phyloP scores from a whole-genome alignment of 2,329 filamentous ascomycete species.

The Hymenotorrendiella dingleyae region DNA sequence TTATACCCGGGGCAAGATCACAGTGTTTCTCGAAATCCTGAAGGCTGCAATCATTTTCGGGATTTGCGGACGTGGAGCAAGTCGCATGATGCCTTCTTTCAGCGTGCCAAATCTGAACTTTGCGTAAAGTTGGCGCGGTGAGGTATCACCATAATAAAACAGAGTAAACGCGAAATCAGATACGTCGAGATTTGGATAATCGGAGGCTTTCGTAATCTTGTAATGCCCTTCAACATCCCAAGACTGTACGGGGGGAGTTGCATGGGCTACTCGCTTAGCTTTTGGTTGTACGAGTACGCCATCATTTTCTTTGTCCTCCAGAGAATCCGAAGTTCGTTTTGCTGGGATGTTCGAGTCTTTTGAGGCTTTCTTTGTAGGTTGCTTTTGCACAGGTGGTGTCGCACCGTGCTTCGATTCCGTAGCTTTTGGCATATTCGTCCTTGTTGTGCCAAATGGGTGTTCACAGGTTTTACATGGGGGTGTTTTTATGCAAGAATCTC shows the following conservation, averaged over 20 bases:
- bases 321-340: background rate
- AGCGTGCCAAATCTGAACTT: slow-evolving; percentile 1
- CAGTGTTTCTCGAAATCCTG: background rate
- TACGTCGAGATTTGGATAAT: background rate
- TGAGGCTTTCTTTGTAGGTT: background rate
- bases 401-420: background rate
- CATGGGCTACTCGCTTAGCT: background rate
- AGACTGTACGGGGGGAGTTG: background rate
- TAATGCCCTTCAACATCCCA: slow-evolving; percentile 4
- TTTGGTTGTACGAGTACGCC: background rate
- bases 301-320: background rate
- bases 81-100: background rate
- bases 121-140: slow-evolving; percentile 1
- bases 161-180: background rate
- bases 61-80: background rate
- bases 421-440: background rate
- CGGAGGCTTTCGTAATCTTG: background rate
- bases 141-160: background rate
- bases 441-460: too few relatives aligned
- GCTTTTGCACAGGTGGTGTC: background rate
- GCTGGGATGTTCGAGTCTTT: background rate
- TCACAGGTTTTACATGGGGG: too few relatives aligned
- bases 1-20: background rate
- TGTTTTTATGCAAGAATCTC: too few relatives aligned
- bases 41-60: background rate